Evolutionary conservation across 768 basidiomycete species (phyloP), one percentile per base, ranked within the genome.

Genomic region (Phlebiopsis gigantea): DNA sequence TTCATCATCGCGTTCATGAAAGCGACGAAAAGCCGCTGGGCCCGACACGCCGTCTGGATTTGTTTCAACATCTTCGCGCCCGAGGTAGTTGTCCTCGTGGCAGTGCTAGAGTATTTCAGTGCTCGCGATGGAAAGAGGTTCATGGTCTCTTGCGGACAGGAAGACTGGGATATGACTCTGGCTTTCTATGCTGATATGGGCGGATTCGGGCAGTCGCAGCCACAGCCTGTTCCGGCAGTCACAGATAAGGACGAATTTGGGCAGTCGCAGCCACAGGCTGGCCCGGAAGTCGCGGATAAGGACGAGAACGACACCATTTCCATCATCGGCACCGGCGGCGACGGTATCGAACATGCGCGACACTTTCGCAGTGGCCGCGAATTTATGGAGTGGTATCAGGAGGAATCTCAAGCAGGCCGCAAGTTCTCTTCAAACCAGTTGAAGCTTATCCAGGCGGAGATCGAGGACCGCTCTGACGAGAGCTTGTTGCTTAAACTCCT

Each of bases 151-250:
- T 19, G 31, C 10, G 31, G 31, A 10, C 34, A 41, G 34, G 12
- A 51, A 7, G 50, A 39, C 21, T 51, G 50, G 50, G 39, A 19
- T 9, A 41, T 51, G 34, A 24, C 30, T 14, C 50, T 51, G 19
- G 50, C 50, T 2, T 51, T 51, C 30, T 51, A 39, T 14, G 50
- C 50, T 1, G 50, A 51, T 21, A 51, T 51, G 50, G 50, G 50
- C 6, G 50, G 50, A 1, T 51, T 51, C 31, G 22, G 31, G 19
- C 50, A 39, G 34, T 9, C 17, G 34, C n/a, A n/a, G n/a, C n/a
- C n/a, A n/a, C n/a, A n/a, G n/a, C n/a, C n/a, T n/a, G n/a, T n/a
- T n/a, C n/a, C n/a, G n/a, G n/a, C n/a, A n/a, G n/a, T n/a, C n/a
- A n/a, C n/a, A n/a, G n/a, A n/a, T n/a, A 9, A 39, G 8, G 34